phyloP scores from a whole-genome alignment of 768 basidiomycete genomes.

The Suillus americanus region DNA sequence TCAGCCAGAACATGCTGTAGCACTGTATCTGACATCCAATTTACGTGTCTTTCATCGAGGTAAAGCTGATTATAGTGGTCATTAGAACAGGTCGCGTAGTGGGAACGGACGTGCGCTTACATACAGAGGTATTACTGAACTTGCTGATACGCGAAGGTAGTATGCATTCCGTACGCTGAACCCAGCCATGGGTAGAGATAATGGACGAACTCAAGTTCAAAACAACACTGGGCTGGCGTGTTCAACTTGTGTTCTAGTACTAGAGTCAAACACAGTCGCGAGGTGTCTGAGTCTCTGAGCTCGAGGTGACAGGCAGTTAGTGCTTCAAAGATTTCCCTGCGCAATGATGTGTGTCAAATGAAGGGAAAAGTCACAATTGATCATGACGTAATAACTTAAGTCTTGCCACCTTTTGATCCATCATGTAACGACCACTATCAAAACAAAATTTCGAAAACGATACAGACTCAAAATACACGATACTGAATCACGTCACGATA shows the following conservation, averaged over 20 bases:
- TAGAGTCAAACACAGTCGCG: neutral
- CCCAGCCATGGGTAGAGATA: slow-evolving; percentile 7
- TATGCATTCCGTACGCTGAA: slow-evolving; percentile 76
- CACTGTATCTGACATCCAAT: slow-evolving; percentile 87
- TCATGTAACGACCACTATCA: too few species aligned
- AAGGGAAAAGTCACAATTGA: neutral
- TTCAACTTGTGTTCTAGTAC: neutral
- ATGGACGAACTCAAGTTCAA: slow-evolving; percentile 4
- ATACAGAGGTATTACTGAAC: slow-evolving; percentile 76
- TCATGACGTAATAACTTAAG: neutral
- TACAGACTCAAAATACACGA: neutral
- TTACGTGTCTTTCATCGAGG: slow-evolving; percentile 82
- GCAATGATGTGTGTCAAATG: too few species aligned
- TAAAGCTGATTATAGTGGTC: slow-evolving; percentile 53
- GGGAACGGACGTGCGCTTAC: slow-evolving; percentile 35
- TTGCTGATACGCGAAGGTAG: slow-evolving; percentile 79
- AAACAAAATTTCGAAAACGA: neutral
- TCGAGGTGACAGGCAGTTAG: neutral
- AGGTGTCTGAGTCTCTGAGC: neutral
- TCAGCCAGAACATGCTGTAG: slow-evolving; percentile 82
- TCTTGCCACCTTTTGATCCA: neutral
- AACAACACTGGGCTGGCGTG: neutral
- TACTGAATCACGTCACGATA: neutral
- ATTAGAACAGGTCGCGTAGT: slow-evolving; percentile 3
- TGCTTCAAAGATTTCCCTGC: neutral